A percentile compares a stretch with the other conserved stretches of the same genome.
Conservation (phyloP, 768 basidiomycete species). For the Gelatoporia subvermispora region DNA sequence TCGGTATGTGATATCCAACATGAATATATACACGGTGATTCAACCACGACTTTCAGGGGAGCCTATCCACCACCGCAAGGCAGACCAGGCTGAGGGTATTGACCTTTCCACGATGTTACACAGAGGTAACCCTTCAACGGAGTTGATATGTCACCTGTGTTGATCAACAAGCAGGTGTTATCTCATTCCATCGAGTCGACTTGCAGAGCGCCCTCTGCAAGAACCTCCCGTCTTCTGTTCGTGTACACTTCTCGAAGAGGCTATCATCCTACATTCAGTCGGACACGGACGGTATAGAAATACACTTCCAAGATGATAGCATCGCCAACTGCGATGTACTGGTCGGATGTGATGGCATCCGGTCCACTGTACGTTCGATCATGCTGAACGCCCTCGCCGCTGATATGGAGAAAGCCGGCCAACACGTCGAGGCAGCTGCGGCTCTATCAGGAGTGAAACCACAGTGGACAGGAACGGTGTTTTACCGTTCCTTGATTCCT, state of each 20-base stretch:
- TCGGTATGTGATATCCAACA: constrained; percentile 13
- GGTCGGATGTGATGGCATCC: constrained; percentile 25
- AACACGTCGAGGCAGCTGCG: constrained; percentile 21
- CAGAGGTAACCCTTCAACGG: too few species aligned
- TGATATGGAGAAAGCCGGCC: constrained; percentile 21
- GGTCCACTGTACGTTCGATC: constrained; percentile 16
- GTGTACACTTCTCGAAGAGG: constrained; percentile 25
- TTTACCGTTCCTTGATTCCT: constrained; percentile 42
- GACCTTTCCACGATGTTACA: too few species aligned
- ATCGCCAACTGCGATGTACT: constrained; percentile 20
- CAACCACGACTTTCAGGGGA: not conserved
- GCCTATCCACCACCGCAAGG: too few species aligned
- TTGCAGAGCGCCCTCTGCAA: constrained; percentile 21
- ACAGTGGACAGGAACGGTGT: constrained; percentile 40
- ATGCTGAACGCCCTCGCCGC: constrained; percentile 13
- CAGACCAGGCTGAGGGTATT: too few species aligned
- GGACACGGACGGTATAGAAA: constrained; percentile 3
- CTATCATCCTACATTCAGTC: constrained; percentile 22
- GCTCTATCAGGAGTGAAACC: constrained; percentile 30
- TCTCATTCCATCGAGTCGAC: constrained; percentile 22
- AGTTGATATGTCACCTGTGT: too few species aligned
- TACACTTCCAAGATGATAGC: constrained; percentile 22
- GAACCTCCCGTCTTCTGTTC: constrained; percentile 15
- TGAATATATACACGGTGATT: not conserved
- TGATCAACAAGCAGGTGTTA: not conserved